phyloP scores from a whole-genome alignment of 257 asterid genomes.

The Solanum megistacrolobum region DNA sequence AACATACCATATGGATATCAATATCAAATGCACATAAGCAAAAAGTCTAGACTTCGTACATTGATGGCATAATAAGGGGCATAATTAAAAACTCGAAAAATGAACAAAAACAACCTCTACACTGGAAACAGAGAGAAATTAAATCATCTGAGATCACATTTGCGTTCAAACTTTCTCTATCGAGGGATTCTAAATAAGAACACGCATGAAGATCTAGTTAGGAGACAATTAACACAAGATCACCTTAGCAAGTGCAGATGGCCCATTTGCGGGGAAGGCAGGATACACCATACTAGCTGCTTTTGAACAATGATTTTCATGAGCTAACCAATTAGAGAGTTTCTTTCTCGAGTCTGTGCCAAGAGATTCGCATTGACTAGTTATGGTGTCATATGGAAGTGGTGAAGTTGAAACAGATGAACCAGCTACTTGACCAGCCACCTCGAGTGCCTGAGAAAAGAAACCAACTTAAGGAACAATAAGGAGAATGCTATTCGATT shows the following conservation, averaged over 20 bases:
- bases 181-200: background rate
- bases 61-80: background rate
- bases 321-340: conserved; percentile 80
- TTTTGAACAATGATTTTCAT: conserved; percentile 31
- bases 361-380: conserved; percentile 83
- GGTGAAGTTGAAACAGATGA: conserved; percentile 84
- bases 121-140: background rate
- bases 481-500: background rate
- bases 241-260: conserved; percentile 47
- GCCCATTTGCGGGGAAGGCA: conserved; percentile 24
- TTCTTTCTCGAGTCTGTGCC: conserved; percentile 85
- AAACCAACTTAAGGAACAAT: background rate
- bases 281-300: conserved; percentile 18
- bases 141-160: background rate
- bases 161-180: background rate
- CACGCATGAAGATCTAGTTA: background rate
- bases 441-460: conserved; percentile 81
- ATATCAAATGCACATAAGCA: background rate
- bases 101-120: background rate
- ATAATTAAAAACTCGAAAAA: background rate
- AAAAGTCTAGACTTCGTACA: background rate
- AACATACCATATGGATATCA: background rate
- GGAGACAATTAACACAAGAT: background rate
- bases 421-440: conserved; percentile 99
- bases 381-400: conserved; percentile 77